A percentile compares a stretch with the other conserved stretches of the same genome.
These are phyloP conservation scores for Pythium phragmitis DNA, from an alignment of 352 stramenopile genomes.

Conservation along the genomic window DNA sequence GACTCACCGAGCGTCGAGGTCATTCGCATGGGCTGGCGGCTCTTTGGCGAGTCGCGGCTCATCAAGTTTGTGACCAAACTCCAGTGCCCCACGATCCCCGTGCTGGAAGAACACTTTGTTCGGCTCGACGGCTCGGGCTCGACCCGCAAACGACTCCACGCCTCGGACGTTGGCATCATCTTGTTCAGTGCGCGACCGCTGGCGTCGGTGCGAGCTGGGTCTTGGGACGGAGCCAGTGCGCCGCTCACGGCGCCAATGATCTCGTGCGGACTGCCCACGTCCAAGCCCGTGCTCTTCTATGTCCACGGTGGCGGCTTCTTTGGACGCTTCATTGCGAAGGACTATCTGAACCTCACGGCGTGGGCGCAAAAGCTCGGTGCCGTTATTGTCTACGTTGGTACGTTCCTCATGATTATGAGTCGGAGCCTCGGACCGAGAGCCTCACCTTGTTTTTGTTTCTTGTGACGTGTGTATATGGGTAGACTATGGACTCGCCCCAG, in stretches of 20 bases:
- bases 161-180: conserved; percentile 66
- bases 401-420: conserved; percentile 4
- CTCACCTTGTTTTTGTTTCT: no score
- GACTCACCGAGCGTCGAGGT: conserved; percentile 82
- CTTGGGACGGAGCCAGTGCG: conserved; percentile 60
- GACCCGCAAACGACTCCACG: conserved; percentile 34
- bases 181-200: conserved; percentile 71
- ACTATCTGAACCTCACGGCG: conserved; percentile 71
- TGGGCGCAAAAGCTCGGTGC: conserved; percentile 72
- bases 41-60: conserved; percentile 82
- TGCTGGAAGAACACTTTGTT: conserved; percentile 69
- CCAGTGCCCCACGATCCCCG: conserved; percentile 61
- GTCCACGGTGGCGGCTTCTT: conserved; percentile 89
- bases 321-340: conserved; percentile 84
- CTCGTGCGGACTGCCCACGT: conserved; percentile 60
- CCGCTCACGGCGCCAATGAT: conserved; percentile 66
- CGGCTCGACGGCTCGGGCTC: conserved; percentile 39
- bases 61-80: conserved; percentile 63
- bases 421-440: no score
- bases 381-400: conserved; percentile 88
- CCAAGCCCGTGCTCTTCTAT: conserved; percentile 78
- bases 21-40: conserved; percentile 80
- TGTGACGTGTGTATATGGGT: neutral
- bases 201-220: conserved; percentile 56
- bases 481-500: conserved; percentile 84